These are phyloP conservation scores for Cyclotella cryptica DNA, from an alignment of 108 stramenopile genomes.

Conservation along the genomic window DNA sequence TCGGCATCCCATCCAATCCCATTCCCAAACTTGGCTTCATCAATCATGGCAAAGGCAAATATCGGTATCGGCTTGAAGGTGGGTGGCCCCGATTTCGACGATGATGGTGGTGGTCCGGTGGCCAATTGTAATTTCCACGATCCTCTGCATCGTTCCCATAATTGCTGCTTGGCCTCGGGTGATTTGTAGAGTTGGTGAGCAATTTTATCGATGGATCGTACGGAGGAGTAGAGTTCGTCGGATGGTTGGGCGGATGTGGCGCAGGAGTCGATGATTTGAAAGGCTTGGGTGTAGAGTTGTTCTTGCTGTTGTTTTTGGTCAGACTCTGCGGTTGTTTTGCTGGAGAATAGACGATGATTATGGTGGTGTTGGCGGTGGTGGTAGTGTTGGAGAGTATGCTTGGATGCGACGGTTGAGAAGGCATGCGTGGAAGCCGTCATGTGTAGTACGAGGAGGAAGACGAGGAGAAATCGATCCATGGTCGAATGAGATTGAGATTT, in stretches of 20 bases:
- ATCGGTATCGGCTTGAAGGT: constrained; percentile 69
- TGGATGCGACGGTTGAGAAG: no score
- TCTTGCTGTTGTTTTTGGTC: background rate
- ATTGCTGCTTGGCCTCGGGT: constrained; percentile 42
- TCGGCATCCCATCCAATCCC: constrained; percentile 60
- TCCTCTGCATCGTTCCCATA: constrained; percentile 64
- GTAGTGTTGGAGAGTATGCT: no score
- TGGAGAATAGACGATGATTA: no score
- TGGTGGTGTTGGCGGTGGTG: no score
- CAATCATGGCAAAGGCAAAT: constrained; percentile 74
- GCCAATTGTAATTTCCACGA: constrained; percentile 71
- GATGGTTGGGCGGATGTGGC: constrained; percentile 44
- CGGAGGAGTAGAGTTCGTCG: constrained; percentile 61
- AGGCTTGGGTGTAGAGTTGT: constrained; percentile 42
- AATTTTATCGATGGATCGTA: constrained; percentile 68
- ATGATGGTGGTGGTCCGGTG: constrained; percentile 41
- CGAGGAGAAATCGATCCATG: no score
- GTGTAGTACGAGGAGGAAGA: no score
- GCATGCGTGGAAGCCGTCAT: no score
- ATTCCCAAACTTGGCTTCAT: constrained; percentile 68
- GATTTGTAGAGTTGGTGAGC: constrained; percentile 60
- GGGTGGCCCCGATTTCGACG: constrained; percentile 46
- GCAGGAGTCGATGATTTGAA: constrained; percentile 60
- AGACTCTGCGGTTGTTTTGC: no score
- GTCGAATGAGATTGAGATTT: no score